phyloP scores from a whole-genome alignment of 257 asterid species.

The Craterostigma plantagineum region DNA sequence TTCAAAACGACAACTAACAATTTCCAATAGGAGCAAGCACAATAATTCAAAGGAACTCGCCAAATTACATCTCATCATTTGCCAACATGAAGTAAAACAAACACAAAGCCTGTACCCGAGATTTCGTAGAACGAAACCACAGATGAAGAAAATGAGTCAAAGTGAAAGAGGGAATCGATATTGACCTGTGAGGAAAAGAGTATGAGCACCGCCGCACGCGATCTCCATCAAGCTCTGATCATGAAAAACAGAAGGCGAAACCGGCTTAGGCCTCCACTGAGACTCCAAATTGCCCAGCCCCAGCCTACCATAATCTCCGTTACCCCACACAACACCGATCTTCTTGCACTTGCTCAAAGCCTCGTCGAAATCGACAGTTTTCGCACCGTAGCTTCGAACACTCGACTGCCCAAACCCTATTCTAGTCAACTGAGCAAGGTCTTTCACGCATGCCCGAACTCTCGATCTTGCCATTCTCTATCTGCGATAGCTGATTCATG shows the following conservation, averaged over 20 bases:
- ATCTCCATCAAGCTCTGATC: conserved; percentile 49
- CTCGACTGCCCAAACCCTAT: conserved; percentile 11
- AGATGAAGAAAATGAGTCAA: background rate
- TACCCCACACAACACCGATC: conserved; percentile 87
- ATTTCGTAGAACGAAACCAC: too few species aligned
- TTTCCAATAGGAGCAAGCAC: too few species aligned
- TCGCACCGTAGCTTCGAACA: conserved; percentile 19
- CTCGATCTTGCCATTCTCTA: conserved; percentile 12
- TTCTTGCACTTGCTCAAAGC: conserved; percentile 25
- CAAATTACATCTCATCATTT: too few species aligned
- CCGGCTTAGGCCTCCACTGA: conserved; percentile 54
- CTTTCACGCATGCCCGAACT: conserved; percentile 20
- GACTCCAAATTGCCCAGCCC: conserved; percentile 76
- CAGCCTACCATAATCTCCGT: conserved; percentile 91
- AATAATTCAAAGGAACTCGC: too few species aligned
- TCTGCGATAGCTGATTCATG: background rate
- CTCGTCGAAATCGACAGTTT: conserved; percentile 8
- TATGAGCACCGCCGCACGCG: conserved; percentile 94
- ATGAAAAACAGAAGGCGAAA: conserved; percentile 39
- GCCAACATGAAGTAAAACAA: background rate
- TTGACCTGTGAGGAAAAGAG: conserved; percentile 81
- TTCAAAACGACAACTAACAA: background rate
- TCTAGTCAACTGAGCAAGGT: conserved; percentile 10
- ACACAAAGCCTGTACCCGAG: background rate
- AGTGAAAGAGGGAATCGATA: background rate